Conservation (phyloP, 495 filamentous ascomycete genomes). For the Penicillium verhagenii region DNA sequence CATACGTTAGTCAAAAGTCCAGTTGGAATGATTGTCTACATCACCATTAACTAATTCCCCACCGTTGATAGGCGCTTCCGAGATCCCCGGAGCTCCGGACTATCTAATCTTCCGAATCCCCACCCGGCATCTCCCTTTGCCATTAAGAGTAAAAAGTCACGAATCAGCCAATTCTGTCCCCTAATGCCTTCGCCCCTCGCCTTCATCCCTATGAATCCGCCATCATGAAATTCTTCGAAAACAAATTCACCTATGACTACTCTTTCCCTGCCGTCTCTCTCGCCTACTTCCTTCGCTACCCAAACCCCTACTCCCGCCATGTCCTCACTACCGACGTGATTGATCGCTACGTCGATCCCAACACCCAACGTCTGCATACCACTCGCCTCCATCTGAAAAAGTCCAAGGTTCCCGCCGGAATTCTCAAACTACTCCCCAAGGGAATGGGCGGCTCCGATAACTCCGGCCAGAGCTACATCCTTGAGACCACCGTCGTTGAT, state of each 20-base stretch:
- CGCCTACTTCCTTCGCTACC: slow-evolving; percentile 98
- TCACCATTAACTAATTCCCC: slow-evolving; percentile 3
- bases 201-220: slow-evolving; percentile 2
- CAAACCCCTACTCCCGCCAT: slow-evolving; percentile 93
- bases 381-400: slow-evolving; percentile 91
- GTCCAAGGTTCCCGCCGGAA: slow-evolving; percentile 79
- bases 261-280: slow-evolving; percentile 89
- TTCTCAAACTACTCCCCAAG: slow-evolving; percentile 78
- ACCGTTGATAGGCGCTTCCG: not conserved
- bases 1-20: not conserved
- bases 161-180: not conserved
- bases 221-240: slow-evolving; percentile 89
- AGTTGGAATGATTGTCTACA: not conserved
- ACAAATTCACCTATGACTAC: slow-evolving; percentile 85
- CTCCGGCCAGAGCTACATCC: slow-evolving; percentile 77
- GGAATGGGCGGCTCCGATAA: slow-evolving; percentile 72
- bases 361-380: slow-evolving; percentile 78
- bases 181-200: not conserved
- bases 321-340: slow-evolving; percentile 97
- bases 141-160: slow-evolving; percentile 2
- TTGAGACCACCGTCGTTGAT: slow-evolving; percentile 89
- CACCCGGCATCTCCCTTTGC: not conserved
- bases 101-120: not conserved
- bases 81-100: not conserved
- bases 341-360: slow-evolving; percentile 75